Conservation (phyloP, 176 grass and related monocot species). For the sorghum (Sorghum bicolor) region Sorghum_bicolor_NCBIv3 NC_012871.2:74009501-74010000, state of each 20-base stretch:
- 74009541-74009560: neutral
- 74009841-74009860: constrained; percentile 24
- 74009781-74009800: constrained; percentile 30
- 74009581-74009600: constrained; percentile 82
- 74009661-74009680: constrained; percentile 68
- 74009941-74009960: too few species aligned
- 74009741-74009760: neutral
- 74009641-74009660: constrained; percentile 51
- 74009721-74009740: neutral
- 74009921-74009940: too few species aligned
- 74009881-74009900: too few species aligned
- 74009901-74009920: too few species aligned
- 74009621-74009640: constrained; percentile 90
- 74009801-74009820: constrained; percentile 42
- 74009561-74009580: constrained; percentile 43
- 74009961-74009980: too few species aligned
- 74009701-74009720: neutral
- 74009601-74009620: constrained; percentile 80
- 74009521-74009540: too few species aligned
- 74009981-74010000: too few species aligned
- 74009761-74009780: constrained; percentile 35
- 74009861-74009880: neutral
- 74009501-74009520: neutral
- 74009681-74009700: constrained; percentile 75
- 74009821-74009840: constrained; percentile 37